Evolutionary conservation across 192 early-diverging fungal species (phyloP), one percentile per base, ranked within the genome.

Genomic region (Coemansia sp.): DNA sequence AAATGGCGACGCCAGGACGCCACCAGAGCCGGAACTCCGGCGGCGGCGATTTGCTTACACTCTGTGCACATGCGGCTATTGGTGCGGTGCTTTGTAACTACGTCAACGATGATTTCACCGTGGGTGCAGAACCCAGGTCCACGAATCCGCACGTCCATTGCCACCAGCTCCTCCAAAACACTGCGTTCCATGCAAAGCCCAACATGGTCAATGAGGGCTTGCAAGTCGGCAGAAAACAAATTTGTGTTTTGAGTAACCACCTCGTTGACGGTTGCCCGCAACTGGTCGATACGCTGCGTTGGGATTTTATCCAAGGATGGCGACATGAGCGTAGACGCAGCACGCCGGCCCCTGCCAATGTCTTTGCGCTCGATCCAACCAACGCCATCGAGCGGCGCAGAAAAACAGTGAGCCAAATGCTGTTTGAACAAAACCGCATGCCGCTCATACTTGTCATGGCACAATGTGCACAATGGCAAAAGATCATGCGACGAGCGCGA

Each of bases 401-500:
- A 59, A 51, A 75, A 81, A 37, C 78, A 81, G 20, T 31, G 22
- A 2, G 59, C 55, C 34, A 81, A 5, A 37, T 81, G 78, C 34
- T 59, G 44, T 26, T 75, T 81, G 38, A 66, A 59, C 20, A 2
- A 10, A 7, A 37, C 53, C 0, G 78, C 78, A 19, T 69, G 55
- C n/a, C 56, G 37, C 66, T 81, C 78, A 36, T 81, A 81, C 48
- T 19, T 15, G 52, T 81, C 78, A 26, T 81, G 78, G 66, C 78
- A 81, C 1, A 0, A 15, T 1, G 59, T 62, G 44, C 78, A 81
- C 0, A 72, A 19, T 3, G 78, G 78, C 40, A 81, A 63, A 9
- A 81, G 66, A n/a, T 81, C 78, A 42, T 69, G 67, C 15, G 74
- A 75, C 23, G 78, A 75, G 0, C 59, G 78, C 23, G 78, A 75